These are phyloP conservation scores for Anisodus acutangulus DNA, from an alignment of 257 asterid species.

Conservation along the genomic window DNA sequence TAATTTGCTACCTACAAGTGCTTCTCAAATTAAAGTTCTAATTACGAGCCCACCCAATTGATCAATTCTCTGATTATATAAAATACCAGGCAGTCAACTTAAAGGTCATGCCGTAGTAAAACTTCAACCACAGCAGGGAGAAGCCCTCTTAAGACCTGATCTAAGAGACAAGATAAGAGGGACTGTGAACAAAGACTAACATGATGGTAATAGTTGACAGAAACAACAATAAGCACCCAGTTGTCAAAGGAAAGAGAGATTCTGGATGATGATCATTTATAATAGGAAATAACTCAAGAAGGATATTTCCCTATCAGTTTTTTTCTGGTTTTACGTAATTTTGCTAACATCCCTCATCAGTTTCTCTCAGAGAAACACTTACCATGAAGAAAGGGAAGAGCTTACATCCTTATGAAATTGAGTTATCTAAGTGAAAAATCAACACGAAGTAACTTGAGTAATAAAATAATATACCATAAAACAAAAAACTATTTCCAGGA, in stretches of 20 bases:
- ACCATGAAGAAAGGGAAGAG: background rate
- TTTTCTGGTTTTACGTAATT: background rate
- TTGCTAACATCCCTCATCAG: background rate
- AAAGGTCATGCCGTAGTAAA: background rate
- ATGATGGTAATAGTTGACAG: slow-evolving; percentile 21
- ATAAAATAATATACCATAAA: background rate
- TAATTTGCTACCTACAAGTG: background rate
- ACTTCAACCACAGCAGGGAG: background rate
- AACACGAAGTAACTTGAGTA: background rate
- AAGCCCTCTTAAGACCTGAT: background rate
- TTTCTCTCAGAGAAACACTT: background rate
- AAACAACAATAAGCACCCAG: background rate
- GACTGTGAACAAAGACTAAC: background rate
- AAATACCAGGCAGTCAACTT: background rate
- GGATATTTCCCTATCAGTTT: background rate
- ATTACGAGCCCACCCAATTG: background rate
- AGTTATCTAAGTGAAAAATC: slow-evolving; percentile 4
- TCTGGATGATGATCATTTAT: background rate
- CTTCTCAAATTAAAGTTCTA: background rate
- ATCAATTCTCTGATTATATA: background rate
- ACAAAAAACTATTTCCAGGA: background rate
- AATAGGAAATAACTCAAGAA: background rate
- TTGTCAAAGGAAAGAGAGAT: background rate
- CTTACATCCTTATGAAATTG: background rate
- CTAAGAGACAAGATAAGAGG: background rate